Evolutionary conservation across 1,284 basidiomycete genomes (phyloP).

Genomic region (Phenoliferia sp.): DNA sequence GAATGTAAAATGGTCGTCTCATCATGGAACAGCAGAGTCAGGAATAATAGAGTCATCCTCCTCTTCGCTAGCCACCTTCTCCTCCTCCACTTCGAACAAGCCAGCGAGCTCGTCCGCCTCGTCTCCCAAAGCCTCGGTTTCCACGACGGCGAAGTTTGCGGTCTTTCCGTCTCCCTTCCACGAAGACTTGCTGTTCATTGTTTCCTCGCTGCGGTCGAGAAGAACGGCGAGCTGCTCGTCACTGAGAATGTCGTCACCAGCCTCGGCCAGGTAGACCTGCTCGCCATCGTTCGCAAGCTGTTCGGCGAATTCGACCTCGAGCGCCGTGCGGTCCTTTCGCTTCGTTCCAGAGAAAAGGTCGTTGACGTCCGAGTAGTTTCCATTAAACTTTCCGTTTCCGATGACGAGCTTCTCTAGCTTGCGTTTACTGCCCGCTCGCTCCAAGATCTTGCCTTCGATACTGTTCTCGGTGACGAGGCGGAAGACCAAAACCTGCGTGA

Average conservation of each 20-base stretch:
- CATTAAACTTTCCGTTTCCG: constrained; percentile 15
- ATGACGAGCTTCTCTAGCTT: constrained; percentile 31
- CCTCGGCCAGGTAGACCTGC: constrained; percentile 12
- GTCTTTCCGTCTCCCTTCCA: neutral
- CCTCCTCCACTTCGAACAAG: constrained; percentile 10
- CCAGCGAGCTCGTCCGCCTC: constrained; percentile 8
- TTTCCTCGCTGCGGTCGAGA: constrained; percentile 22
- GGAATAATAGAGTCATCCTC: neutral
- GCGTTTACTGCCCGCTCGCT: constrained; percentile 24
- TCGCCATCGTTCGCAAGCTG: constrained; percentile 17
- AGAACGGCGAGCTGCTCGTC: constrained; percentile 22
- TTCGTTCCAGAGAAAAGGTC: constrained; percentile 8
- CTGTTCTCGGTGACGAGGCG: constrained; percentile 26
- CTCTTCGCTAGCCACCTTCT: neutral
- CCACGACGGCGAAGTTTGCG: constrained; percentile 21
- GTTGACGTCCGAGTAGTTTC: constrained; percentile 7
- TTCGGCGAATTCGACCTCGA: constrained; percentile 4
- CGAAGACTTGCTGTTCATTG: constrained; percentile 10
- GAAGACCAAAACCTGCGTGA: constrained; percentile 23
- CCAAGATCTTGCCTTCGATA: constrained; percentile 25
- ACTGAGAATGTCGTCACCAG: constrained; percentile 13
- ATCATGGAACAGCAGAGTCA: neutral
- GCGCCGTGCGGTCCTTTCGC: constrained; percentile 2
- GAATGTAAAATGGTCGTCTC: neutral
- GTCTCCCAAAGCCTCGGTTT: constrained; percentile 15